Conservation (phyloP, 2,329 filamentous ascomycete species). For the Microsporum audouinii region DNA sequence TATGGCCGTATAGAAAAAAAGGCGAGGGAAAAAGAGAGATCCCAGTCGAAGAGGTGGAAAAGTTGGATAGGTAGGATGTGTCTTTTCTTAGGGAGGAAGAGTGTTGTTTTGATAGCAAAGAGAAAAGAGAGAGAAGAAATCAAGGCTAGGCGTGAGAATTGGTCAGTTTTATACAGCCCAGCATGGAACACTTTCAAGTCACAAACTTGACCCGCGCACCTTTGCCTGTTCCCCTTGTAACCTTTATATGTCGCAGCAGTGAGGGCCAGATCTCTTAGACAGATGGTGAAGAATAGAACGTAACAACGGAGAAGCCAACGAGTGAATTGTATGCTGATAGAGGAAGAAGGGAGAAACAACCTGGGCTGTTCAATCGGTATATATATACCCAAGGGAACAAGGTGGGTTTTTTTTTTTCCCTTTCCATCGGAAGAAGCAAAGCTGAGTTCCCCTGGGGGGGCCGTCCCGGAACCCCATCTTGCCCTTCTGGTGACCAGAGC, state of each 20-base stretch:
- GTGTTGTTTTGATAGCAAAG: neutral
- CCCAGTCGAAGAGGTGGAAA: neutral
- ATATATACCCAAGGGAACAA: neutral
- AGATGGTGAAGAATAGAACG: neutral
- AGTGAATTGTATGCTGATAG: neutral
- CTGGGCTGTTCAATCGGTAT: neutral
- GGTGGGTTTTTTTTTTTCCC: neutral
- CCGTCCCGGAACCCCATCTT: neutral
- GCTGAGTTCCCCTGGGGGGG: neutral
- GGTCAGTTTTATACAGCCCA: neutral
- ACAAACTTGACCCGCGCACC: neutral
- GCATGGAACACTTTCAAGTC: too few species aligned
- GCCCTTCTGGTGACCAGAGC: conserved; percentile 1
- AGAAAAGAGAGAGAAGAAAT: neutral
- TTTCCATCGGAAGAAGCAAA: neutral
- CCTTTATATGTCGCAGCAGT: neutral
- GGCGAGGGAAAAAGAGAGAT: neutral
- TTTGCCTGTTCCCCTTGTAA: neutral
- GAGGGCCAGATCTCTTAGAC: too few species aligned
- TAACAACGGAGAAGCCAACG: neutral
- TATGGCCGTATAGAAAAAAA: too few species aligned
- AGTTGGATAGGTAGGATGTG: neutral
- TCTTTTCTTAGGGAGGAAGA: neutral
- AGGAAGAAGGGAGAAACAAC: neutral
- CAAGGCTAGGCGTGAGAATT: neutral